Evolutionary conservation across 1,139 yeast species (phyloP).

Genomic region (Saccharomyces hybrid): DNA sequence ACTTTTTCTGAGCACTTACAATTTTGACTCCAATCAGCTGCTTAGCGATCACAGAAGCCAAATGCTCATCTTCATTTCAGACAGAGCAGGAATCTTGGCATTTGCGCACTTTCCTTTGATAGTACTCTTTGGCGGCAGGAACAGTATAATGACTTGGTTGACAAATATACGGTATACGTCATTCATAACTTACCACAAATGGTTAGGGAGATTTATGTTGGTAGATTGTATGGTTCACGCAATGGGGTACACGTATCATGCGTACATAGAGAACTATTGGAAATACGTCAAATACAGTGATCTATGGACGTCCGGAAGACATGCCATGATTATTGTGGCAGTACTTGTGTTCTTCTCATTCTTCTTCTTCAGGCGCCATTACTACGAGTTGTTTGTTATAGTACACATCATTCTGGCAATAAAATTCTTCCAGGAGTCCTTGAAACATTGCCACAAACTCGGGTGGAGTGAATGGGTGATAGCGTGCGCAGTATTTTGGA

Average conservation of each 20-base stretch:
- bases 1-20: slow-evolving; percentile 35
- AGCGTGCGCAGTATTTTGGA: slow-evolving; percentile 56
- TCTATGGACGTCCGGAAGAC: slow-evolving; percentile 44
- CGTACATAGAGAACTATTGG: slow-evolving; percentile 21
- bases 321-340: slow-evolving; percentile 35
- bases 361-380: slow-evolving; percentile 43
- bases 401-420: slow-evolving; percentile 54
- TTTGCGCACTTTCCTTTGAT: slow-evolving; percentile 43
- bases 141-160: slow-evolving; percentile 52
- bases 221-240: slow-evolving; percentile 41
- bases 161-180: slow-evolving; percentile 60
- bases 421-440: slow-evolving; percentile 49
- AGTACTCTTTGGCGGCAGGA: slow-evolving; percentile 53
- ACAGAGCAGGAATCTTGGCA: slow-evolving; percentile 49
- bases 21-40: slow-evolving; percentile 34
- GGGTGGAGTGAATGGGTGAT: slow-evolving; percentile 43
- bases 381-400: slow-evolving; percentile 58
- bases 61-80: slow-evolving; percentile 33
- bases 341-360: slow-evolving; percentile 37
- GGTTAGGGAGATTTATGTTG: slow-evolving; percentile 47
- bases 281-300: slow-evolving; percentile 8
- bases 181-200: slow-evolving; percentile 55
- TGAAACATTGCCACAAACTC: slow-evolving; percentile 46
- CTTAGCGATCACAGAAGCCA: slow-evolving; percentile 27
- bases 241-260: slow-evolving; percentile 33